Conservation (phyloP, 805 yeast genomes). For the Lachancea thermotolerans region DNA sequence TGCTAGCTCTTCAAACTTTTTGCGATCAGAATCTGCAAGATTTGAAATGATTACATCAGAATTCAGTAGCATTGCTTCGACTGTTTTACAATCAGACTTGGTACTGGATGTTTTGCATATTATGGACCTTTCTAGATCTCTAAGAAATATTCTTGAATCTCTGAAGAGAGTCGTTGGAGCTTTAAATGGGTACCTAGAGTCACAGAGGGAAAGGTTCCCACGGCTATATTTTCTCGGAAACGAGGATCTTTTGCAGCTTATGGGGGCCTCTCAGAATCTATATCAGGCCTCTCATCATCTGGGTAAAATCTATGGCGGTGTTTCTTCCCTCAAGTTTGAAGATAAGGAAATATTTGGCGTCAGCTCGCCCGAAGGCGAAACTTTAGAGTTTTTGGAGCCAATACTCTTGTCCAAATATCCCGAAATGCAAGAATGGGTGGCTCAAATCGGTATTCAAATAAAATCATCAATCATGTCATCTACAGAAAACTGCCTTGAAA, state of each 20-base stretch:
- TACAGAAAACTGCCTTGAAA: slow-evolving; percentile 30
- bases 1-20: slow-evolving; percentile 49
- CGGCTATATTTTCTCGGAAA: slow-evolving; percentile 85
- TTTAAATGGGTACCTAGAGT: slow-evolving; percentile 69
- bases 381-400: slow-evolving; percentile 36
- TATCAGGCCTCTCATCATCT: slow-evolving; percentile 49
- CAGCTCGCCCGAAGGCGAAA: slow-evolving; percentile 62
- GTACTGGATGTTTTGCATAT: slow-evolving; percentile 52
- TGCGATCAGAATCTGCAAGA: slow-evolving; percentile 65
- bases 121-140: slow-evolving; percentile 39
- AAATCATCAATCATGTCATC: slow-evolving; percentile 40
- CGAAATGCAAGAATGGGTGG: slow-evolving; percentile 56
- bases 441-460: slow-evolving; percentile 48
- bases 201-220: slow-evolving; percentile 69
- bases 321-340: slow-evolving; percentile 38
- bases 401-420: slow-evolving; percentile 39
- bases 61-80: slow-evolving; percentile 44
- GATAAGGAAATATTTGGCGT: slow-evolving; percentile 39
- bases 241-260: slow-evolving; percentile 76
- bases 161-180: slow-evolving; percentile 55
- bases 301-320: slow-evolving; percentile 65
- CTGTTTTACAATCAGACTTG: slow-evolving; percentile 40
- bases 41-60: slow-evolving; percentile 61
- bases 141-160: slow-evolving; percentile 50
- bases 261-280: slow-evolving; percentile 56